A percentile compares a stretch with the other conserved stretches of the same genome.
Evolutionary conservation across 306 rosid genomes (phyloP).

Genomic region (Quercus dentata): DNA sequence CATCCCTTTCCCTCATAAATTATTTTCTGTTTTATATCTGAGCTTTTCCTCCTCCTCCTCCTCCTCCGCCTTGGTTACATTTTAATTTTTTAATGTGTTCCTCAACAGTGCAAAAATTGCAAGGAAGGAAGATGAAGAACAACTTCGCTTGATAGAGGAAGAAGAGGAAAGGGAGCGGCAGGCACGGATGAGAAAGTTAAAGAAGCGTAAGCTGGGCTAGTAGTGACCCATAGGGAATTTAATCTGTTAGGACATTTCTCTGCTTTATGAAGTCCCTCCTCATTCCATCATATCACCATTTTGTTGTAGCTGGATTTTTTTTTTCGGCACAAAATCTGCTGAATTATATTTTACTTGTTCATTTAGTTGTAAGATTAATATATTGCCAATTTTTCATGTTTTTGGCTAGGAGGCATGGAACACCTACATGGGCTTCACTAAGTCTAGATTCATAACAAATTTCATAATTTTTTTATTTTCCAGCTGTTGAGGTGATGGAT

Average conservation of each 20-base stretch:
- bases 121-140: constrained; percentile 64
- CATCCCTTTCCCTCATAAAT: neutral
- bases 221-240: neutral
- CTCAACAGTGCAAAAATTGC: constrained; percentile 47
- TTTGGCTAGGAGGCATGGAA: neutral
- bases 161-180: constrained; percentile 47
- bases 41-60: neutral
- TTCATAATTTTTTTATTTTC: too few species aligned
- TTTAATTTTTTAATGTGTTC: neutral
- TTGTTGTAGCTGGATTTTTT: neutral
- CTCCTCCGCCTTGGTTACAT: too few species aligned
- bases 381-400: neutral
- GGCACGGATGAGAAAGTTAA: constrained; percentile 30
- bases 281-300: neutral
- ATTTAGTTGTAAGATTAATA: neutral
- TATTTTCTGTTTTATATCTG: neutral
- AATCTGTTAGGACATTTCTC: neutral
- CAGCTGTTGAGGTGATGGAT: too few species aligned
- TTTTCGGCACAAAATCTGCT: neutral
- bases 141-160: constrained; percentile 44
- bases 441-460: too few species aligned
- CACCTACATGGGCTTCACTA: neutral
- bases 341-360: neutral
- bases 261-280: neutral
- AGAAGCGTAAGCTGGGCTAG: constrained; percentile 43